Evolutionary conservation across 768 basidiomycete species (phyloP).

Genomic region (Suillus plorans): DNA sequence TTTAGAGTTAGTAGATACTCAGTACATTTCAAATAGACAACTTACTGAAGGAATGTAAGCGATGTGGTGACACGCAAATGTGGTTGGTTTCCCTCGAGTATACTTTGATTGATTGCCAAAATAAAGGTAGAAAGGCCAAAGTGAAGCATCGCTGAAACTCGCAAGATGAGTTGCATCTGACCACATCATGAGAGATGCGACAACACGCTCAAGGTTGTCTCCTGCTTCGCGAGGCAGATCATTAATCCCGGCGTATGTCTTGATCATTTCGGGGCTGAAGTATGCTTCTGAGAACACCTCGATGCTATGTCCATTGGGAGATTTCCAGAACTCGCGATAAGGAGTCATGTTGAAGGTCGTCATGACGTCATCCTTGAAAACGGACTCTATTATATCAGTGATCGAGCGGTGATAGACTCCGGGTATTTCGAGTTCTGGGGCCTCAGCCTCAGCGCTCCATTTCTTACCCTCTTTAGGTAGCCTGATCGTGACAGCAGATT

Average conservation of each 20-base stretch:
- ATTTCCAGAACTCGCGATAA: slow-evolving; percentile 6
- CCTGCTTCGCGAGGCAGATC: not conserved
- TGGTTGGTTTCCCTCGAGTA: too few relatives aligned
- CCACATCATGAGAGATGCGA: too few relatives aligned
- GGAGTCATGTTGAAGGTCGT: slow-evolving; percentile 6
- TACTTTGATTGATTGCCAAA: slow-evolving; percentile 15
- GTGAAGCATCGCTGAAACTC: too few relatives aligned
- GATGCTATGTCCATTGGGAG: not conserved
- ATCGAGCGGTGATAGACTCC: not conserved
- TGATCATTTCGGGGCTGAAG: not conserved
- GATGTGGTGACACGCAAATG: slow-evolving; percentile 12
- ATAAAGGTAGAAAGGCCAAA: slow-evolving; percentile 19
- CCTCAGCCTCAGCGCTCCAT: not conserved
- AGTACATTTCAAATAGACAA: too few relatives aligned
- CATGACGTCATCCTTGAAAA: not conserved
- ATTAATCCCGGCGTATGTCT: not conserved
- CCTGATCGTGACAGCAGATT: slow-evolving; percentile 19
- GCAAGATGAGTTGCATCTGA: too few relatives aligned
- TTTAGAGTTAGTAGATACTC: too few relatives aligned
- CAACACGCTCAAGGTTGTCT: too few relatives aligned
- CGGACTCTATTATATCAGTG: slow-evolving; percentile 5
- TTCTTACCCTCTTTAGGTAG: not conserved
- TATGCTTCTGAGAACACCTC: slow-evolving; percentile 3
- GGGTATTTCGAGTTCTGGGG: not conserved
- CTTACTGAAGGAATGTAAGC: not conserved